Base-by-base conservation (phyloP, 2,329 filamentous ascomycete species). In the Claviceps sorghi region DNA sequence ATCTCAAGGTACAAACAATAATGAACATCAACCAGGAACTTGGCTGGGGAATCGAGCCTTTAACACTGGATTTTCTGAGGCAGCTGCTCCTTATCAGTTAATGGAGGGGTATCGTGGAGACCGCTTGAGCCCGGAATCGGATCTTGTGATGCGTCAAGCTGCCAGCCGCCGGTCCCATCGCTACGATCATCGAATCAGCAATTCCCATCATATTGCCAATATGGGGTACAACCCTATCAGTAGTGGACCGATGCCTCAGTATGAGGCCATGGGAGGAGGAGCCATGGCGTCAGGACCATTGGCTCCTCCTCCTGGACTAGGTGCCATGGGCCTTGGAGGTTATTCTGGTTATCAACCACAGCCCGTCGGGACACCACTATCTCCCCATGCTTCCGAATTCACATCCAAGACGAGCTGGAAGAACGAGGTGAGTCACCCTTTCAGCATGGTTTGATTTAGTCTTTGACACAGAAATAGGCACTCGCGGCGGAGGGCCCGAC, bases 361-460 rank as follows among this genome's bases (percentile, higher is more conserved):
- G 56, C 71, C 79, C 29, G 73, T 79, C 55, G 78, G 81, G 29
- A 86, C 82, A 19, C 74, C 82, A 8, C 72, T 89, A 43, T 88
- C 85, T 19, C 83, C 85, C 13, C 80, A 86, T 58, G 85, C 84
- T 29, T 82, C 79, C 4, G 85, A 89, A 62, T 89, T 89, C 59
- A 86, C 80, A 13, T 77, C 80, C 4, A 69, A 70, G 29, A 66
- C 62, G 51, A 64, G 62, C 45, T 83, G 73, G 82, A 80, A 79
- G 63, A 69, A 65, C 58, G 76, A 82, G 69, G 76, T 75, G 64
- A 62, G 69, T 64, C 48, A 36, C 42, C 30, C 30, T 40, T 45
- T 30, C 13, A 7, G 7, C 15, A 34, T 10, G 26, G 9, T 48
- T 13, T 8, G 21, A 32, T 29, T 21, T n/a, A 4, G 21, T 15